Evolutionary conservation across 2,329 filamentous ascomycete species (phyloP).

Genomic region (Ophiocordyceps camponoti-leonardi): DNA sequence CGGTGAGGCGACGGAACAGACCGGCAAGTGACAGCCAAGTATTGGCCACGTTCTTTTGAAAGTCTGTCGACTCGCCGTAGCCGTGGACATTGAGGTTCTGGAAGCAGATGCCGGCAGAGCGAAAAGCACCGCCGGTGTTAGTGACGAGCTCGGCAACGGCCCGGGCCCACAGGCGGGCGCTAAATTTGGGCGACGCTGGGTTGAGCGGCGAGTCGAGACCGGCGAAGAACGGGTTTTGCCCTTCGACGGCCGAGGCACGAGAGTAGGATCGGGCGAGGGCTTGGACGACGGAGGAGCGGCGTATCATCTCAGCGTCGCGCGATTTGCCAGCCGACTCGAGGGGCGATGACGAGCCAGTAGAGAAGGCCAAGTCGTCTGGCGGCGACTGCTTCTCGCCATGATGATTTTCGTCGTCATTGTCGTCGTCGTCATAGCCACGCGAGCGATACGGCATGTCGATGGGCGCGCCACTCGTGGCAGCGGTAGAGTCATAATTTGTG

Average conservation of each 20-base stretch:
- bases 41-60: slow-evolving; percentile 50
- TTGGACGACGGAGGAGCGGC: slow-evolving; percentile 34
- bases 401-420: slow-evolving; percentile 7
- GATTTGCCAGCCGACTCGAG: slow-evolving; percentile 8
- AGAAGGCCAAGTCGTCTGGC: not conserved
- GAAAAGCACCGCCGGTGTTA: slow-evolving; percentile 34
- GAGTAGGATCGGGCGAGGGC: slow-evolving; percentile 39
- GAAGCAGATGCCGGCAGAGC: slow-evolving; percentile 47
- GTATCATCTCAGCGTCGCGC: slow-evolving; percentile 24
- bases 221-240: slow-evolving; percentile 31
- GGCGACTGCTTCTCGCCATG: not conserved
- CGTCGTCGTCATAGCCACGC: slow-evolving; percentile 9
- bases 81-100: slow-evolving; percentile 52
- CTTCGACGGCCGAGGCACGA: slow-evolving; percentile 19
- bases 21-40: slow-evolving; percentile 34
- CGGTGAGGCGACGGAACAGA: slow-evolving; percentile 29
- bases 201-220: slow-evolving; percentile 33
- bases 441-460: slow-evolving; percentile 8
- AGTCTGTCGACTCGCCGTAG: slow-evolving; percentile 50
- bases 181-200: slow-evolving; percentile 35
- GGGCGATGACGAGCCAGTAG: slow-evolving; percentile 8
- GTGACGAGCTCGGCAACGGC: slow-evolving; percentile 34
- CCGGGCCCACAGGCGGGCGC: slow-evolving; percentile 40
- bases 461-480: slow-evolving; percentile 23
- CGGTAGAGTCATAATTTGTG: slow-evolving; percentile 31